Conservation (phyloP, 192 early-diverging fungal genomes). For the Coemansia sp. region DNA sequence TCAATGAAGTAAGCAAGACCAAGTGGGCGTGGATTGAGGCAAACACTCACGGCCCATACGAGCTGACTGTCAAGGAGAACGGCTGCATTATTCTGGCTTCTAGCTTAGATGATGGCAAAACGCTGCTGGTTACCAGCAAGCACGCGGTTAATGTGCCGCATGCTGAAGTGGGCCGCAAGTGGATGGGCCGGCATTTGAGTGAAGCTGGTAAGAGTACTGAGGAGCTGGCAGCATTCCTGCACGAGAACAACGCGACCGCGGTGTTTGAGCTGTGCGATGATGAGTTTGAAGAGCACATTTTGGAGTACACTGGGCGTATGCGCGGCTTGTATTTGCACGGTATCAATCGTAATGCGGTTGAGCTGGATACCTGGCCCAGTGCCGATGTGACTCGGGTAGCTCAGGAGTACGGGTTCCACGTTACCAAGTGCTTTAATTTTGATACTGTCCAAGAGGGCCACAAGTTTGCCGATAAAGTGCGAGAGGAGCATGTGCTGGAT, state of each 20-base stretch:
- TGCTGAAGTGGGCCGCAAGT: slow-evolving; percentile 67
- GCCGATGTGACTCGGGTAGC: slow-evolving; percentile 62
- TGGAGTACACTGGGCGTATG: slow-evolving; percentile 74
- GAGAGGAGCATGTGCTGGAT: slow-evolving; percentile 62
- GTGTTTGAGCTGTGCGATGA: slow-evolving; percentile 90
- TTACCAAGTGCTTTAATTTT: slow-evolving; percentile 55
- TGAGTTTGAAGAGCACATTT: slow-evolving; percentile 91
- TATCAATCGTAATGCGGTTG: slow-evolving; percentile 74
- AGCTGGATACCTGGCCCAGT: slow-evolving; percentile 71
- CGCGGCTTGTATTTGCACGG: slow-evolving; percentile 91
- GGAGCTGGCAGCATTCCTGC: slow-evolving; percentile 75
- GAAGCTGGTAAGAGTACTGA: slow-evolving; percentile 54
- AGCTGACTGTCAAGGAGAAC: slow-evolving; percentile 94
- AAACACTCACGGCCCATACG: slow-evolving; percentile 79
- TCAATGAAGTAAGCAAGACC: slow-evolving; percentile 63
- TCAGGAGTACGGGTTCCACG: slow-evolving; percentile 69
- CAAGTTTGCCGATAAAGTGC: slow-evolving; percentile 65
- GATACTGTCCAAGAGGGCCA: slow-evolving; percentile 63
- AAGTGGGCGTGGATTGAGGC: slow-evolving; percentile 58
- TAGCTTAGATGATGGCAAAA: slow-evolving; percentile 56
- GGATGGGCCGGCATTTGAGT: slow-evolving; percentile 68
- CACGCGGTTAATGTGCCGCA: slow-evolving; percentile 57
- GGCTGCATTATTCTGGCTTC: slow-evolving; percentile 91
- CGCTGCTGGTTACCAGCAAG: slow-evolving; percentile 85
- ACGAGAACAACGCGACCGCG: slow-evolving; percentile 71